Evolutionary conservation across 169 alveolate genomes (phyloP), one percentile per base, ranked within the genome.

Genomic region (Plasmodium blacklocki): DNA sequence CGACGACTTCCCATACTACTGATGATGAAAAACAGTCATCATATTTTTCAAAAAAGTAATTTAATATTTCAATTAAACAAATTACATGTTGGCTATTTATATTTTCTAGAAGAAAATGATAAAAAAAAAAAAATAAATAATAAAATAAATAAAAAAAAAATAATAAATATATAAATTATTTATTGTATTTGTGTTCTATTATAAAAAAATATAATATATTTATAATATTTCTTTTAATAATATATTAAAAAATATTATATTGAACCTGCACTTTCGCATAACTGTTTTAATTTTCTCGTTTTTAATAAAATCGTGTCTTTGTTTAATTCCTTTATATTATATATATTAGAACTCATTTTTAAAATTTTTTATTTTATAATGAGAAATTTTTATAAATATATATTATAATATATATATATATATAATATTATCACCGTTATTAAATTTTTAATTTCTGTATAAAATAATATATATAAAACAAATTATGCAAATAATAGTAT

Each of bases 1-100:
- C 91, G 59, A 85, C 73, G 50, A 85, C 86, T 39, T 85, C 91
- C 91, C 91, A 85, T 26, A 85, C 91, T 45, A 85, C 74, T 19
- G 91, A 71, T 50, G 91, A 71, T 45, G 72, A 70, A 70, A 85
- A 70, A 21, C 62, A 85, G 59, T 70, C 91, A 29, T 70, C 58
- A 60, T 85, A 85, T 58, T 64, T 85, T 71, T 70, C 87, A 54
- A 85, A 85, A 62, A 85, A 85, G 39, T 58, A 60, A 8, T 68
- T 66, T 71, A 85, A 70, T 85, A 71, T 71, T 70, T 85, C 91
- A 70, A 85, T 85, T 58, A 85, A 73, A 15, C 75, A 8, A 62
- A 59, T 71, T 85, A 85, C 23, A 85, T 85, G 91, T 59, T 85
- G 54, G 23, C 56, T 85, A 56, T 85, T 85, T 47, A 85, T 47